Conservation (phyloP, 1,284 basidiomycete genomes). For the Microstroma glucosiphilum region DNA sequence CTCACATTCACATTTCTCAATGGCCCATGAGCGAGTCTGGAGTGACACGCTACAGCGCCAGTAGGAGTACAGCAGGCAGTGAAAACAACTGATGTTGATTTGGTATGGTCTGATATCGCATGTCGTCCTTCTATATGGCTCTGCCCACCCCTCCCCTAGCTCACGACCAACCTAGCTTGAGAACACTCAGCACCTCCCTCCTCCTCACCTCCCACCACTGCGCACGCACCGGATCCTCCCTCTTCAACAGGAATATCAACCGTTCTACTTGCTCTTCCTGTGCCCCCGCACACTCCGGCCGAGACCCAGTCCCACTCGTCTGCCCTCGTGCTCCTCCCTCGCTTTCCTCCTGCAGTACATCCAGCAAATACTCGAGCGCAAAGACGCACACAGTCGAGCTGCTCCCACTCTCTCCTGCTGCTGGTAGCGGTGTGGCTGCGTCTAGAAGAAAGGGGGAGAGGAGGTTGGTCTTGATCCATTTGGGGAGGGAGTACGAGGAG, state of each 20-base stretch:
- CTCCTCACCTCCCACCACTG: conserved; percentile 23
- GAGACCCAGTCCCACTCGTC: background rate
- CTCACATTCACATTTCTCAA: too few relatives aligned
- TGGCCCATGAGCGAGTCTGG: too few relatives aligned
- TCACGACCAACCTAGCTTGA: too few relatives aligned
- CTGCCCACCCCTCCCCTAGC: too few relatives aligned
- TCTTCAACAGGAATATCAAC: conserved; percentile 19
- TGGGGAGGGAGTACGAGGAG: conserved; percentile 8
- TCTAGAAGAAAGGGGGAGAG: background rate
- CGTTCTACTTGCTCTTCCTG: background rate
- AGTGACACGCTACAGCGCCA: too few relatives aligned
- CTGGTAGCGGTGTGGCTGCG: background rate
- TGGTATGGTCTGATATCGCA: too few relatives aligned
- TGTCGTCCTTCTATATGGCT: too few relatives aligned
- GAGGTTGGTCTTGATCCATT: background rate
- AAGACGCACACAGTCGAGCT: background rate
- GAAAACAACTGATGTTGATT: too few relatives aligned
- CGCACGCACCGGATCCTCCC: conserved; percentile 28
- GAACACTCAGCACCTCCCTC: background rate
- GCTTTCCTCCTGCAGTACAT: conserved; percentile 13
- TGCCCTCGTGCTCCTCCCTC: background rate
- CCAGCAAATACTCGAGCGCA: conserved; percentile 43
- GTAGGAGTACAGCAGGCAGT: too few relatives aligned
- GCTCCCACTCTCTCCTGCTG: background rate
- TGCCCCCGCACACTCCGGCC: too few relatives aligned